Percentiles rank a stretch among this genome's conserved stretches.
Evolutionary conservation across 345 rosid species (phyloP).

Genomic region (Euphorbia peplus): DNA sequence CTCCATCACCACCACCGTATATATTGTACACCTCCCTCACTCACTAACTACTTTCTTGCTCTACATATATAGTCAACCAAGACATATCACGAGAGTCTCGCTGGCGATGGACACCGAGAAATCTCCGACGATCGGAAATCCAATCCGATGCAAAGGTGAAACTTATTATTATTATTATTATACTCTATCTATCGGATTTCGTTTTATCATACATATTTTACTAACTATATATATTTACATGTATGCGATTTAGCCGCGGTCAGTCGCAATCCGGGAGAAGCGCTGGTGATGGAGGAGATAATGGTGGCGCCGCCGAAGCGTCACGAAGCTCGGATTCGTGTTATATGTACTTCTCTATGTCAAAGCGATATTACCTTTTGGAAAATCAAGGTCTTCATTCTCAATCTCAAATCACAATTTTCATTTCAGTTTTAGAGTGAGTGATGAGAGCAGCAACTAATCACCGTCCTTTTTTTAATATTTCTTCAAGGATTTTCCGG

Average conservation of each 20-base stretch:
- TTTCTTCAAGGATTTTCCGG: conserved; percentile 57
- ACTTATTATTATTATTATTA: too few relatives aligned
- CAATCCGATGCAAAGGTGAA: conserved; percentile 65
- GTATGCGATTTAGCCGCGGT: conserved; percentile 54
- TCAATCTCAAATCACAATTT: background rate
- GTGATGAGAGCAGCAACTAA: background rate
- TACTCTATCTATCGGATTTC: too few relatives aligned
- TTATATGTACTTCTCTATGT: conserved; percentile 75
- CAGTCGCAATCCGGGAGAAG: conserved; percentile 60
- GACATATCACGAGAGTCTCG: too few relatives aligned
- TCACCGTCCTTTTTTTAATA: background rate
- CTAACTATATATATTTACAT: background rate
- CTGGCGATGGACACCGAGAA: conserved; percentile 13
- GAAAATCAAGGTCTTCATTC: conserved; percentile 50
- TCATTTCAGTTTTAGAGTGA: background rate
- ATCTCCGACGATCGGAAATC: conserved; percentile 35
- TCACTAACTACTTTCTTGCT: too few relatives aligned
- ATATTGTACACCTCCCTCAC: too few relatives aligned
- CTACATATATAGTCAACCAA: too few relatives aligned
- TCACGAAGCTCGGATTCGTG: conserved; percentile 67
- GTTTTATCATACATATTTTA: background rate
- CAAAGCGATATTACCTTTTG: conserved; percentile 73
- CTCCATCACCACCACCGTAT: too few relatives aligned
- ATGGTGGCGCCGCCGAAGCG: conserved; percentile 68
- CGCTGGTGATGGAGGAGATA: conserved; percentile 73